Percentiles rank a stretch among this genome's conserved stretches.
These are phyloP conservation scores for Colletotrichum falcatum DNA, from an alignment of 2,329 filamentous ascomycete genomes.

Conservation along the genomic window DNA sequence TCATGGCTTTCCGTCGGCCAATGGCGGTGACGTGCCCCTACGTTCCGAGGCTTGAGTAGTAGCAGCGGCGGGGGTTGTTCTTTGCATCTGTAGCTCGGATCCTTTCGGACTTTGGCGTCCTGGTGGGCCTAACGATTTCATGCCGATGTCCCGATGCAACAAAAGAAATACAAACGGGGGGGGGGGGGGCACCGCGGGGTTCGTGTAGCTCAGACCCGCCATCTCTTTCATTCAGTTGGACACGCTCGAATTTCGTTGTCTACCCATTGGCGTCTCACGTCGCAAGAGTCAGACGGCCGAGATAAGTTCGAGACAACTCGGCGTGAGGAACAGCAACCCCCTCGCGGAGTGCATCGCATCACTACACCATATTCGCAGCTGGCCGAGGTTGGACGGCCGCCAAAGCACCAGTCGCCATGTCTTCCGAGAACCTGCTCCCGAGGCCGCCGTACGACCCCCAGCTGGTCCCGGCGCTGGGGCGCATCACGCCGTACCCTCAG, in stretches of 20 bases:
- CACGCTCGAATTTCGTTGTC: neutral
- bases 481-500: conserved; percentile 9
- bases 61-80: too few species aligned
- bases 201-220: neutral
- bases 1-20: too few species aligned
- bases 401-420: conserved; percentile 1
- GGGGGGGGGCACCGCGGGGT: neutral
- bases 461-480: conserved; percentile 10
- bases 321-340: neutral
- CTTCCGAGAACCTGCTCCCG: neutral
- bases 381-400: too few species aligned
- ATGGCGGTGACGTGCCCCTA: too few species aligned
- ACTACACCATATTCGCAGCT: neutral
- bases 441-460: conserved; percentile 28
- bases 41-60: neutral
- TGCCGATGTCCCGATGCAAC: neutral
- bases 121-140: neutral
- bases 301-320: neutral
- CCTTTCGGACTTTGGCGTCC: neutral
- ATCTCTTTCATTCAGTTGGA: neutral
- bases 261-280: neutral
- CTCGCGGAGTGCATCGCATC: neutral
- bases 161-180: neutral
- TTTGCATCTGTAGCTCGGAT: neutral
- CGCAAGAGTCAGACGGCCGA: neutral